These are phyloP conservation scores for Silene noctiflora DNA, from an alignment of 179 eudicot species.

Conservation along the genomic window DNA sequence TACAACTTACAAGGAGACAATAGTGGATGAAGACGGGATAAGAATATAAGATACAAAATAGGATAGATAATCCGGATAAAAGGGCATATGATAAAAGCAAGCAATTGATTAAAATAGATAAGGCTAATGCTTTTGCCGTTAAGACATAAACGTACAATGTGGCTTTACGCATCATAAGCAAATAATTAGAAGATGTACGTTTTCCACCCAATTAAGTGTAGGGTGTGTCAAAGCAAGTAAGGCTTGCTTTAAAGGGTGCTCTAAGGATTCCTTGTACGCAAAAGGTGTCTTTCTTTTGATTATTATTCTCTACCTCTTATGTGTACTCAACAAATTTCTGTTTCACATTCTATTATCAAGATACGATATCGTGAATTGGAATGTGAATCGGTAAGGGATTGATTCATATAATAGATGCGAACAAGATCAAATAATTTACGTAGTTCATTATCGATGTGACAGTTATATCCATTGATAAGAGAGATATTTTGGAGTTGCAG, in stretches of 20 bases:
- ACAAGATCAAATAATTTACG: too few species aligned
- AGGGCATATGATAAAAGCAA: background rate
- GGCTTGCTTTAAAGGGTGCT: background rate
- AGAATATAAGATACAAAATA: too few species aligned
- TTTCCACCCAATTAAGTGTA: background rate
- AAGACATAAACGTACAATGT: background rate
- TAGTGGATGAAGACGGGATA: too few species aligned
- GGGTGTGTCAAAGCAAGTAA: background rate
- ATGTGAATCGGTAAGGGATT: background rate
- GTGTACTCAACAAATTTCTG: constrained; percentile 22
- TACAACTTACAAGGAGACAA: too few species aligned
- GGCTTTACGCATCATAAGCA: background rate
- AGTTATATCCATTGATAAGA: too few species aligned
- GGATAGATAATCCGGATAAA: background rate
- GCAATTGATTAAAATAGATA: background rate
- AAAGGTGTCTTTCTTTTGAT: background rate
- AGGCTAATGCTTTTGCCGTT: background rate
- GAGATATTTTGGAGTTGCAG: too few species aligned
- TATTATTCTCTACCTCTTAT: background rate
- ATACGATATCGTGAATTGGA: background rate
- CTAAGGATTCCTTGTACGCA: constrained; percentile 18
- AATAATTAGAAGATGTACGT: background rate
- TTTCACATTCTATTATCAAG: background rate
- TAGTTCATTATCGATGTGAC: too few species aligned
- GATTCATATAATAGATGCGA: too few species aligned